A percentile compares a stretch with the other conserved stretches of the same genome.
phyloP scores from a whole-genome alignment of 371 early-diverging fungal genomes.

The Phascolomyces articulosus region DNA sequence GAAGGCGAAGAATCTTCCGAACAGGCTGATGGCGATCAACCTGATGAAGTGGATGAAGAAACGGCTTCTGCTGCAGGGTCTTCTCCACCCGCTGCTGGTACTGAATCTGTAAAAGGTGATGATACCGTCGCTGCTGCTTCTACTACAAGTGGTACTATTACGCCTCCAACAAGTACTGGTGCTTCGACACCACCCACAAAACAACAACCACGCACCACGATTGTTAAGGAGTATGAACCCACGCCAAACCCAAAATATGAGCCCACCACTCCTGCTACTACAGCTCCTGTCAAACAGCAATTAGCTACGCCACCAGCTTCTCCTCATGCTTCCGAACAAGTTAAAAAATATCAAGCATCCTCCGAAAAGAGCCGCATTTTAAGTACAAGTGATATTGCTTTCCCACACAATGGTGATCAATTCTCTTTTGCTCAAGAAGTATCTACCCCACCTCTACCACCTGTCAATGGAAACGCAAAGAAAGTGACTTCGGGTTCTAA shows the following conservation, averaged over 20 bases:
- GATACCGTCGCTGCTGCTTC: neutral
- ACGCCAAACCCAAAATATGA: constrained; percentile 4
- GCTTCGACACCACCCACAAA: neutral
- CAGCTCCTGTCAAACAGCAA: neutral
- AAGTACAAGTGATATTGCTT: constrained; percentile 7
- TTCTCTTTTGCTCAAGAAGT: constrained; percentile 10
- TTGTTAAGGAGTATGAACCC: neutral
- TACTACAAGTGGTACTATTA: neutral
- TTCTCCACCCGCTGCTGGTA: neutral
- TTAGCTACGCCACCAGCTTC: neutral
- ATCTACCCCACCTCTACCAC: neutral
- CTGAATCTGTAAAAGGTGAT: neutral
- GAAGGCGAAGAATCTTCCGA: neutral
- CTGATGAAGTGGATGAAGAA: neutral
- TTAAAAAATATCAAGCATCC: neutral
- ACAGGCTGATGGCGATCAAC: neutral
- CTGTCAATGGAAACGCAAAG: neutral
- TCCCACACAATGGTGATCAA: constrained; percentile 16
- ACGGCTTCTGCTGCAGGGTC: neutral
- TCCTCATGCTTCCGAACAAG: constrained; percentile 5
- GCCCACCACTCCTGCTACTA: neutral
- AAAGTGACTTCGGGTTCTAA: neutral
- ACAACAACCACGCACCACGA: neutral
- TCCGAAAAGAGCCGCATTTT: neutral
- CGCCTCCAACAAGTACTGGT: neutral